Base-by-base conservation (phyloP, 1,284 basidiomycete genomes). In the Fistulinella staudtii region DNA sequence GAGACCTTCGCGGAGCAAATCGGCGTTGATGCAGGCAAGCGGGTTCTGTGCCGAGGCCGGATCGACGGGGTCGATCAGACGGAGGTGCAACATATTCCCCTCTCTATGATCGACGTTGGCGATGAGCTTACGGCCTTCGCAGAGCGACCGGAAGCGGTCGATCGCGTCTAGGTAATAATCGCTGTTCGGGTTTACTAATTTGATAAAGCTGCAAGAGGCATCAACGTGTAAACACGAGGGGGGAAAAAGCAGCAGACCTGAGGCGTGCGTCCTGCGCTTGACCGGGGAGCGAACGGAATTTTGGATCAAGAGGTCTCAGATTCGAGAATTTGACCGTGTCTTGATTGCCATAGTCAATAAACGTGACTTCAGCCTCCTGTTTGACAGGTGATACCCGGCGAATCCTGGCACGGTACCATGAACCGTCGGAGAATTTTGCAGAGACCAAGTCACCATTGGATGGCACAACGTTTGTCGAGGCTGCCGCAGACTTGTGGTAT, bases 361-460 rank as follows among this genome's bases (percentile, higher is more conserved):
- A 91, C 7, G 82, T 86, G 29, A 93, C 83, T 61, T 93, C 89
- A 3, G 86, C 89, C 65, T 91, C 87, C 64, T 88, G 92, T 71
- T 93, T 94, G 39, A 90, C 60, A 4, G 84, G 80, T 27, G 88
- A 93, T 20, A 81, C 73, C 28, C 87, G 79, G 49, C 85, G 85
- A 51, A 96, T 84, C 69, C 83, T 88, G 33, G 93, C 93, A 45
- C 93, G 87, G 67, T 96, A 97, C 93, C 93, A 97, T 47, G 85
- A 77, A 20, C 89, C 86, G 65, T 96, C 93, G 17, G 85, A 88
- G 66, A 89, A 91, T 62, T 88, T 89, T 8, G 87, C 93, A 18
- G 91, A 91, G 15, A 98, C 90, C 18, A 96, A 74, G 49, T 97
- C 93, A 22, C 93, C 93, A 15, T 76, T 79, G 59, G 79, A 82